These are phyloP conservation scores for Nemania sp. DNA, from an alignment of 2,329 filamentous ascomycete genomes.

Conservation along the genomic window DNA sequence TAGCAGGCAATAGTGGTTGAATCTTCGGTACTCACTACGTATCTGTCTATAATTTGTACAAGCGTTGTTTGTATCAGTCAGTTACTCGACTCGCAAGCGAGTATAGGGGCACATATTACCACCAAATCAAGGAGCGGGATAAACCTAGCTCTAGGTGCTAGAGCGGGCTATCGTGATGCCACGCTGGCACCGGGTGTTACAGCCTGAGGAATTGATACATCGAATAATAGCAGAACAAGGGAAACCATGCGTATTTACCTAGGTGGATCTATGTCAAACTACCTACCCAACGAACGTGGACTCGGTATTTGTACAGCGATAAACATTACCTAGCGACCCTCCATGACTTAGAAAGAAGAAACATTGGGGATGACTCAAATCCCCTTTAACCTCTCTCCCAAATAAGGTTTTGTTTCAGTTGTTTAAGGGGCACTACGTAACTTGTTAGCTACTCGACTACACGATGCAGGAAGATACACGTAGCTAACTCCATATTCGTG, in stretches of 20 bases:
- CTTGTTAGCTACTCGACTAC: background rate
- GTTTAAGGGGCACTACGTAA: background rate
- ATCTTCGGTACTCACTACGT: background rate
- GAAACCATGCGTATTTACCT: background rate
- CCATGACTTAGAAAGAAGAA: background rate
- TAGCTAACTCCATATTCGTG: background rate
- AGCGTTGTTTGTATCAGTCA: background rate
- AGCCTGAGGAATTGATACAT: background rate
- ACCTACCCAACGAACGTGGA: background rate
- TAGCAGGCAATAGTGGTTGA: background rate
- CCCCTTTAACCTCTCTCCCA: background rate
- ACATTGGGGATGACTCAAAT: background rate
- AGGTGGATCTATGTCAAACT: too few species aligned
- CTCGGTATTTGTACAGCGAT: background rate
- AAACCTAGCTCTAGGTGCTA: background rate
- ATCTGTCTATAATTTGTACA: background rate
- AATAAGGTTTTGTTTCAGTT: background rate
- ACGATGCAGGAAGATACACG: background rate
- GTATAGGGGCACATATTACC: background rate
- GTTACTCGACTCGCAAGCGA: background rate
- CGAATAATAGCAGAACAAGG: background rate
- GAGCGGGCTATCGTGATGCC: background rate
- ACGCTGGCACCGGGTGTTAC: background rate
- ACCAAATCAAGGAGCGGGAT: background rate
- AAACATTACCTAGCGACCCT: background rate